Conservation (phyloP, 768 basidiomycete species). For the Trametes gibbosa region DNA sequence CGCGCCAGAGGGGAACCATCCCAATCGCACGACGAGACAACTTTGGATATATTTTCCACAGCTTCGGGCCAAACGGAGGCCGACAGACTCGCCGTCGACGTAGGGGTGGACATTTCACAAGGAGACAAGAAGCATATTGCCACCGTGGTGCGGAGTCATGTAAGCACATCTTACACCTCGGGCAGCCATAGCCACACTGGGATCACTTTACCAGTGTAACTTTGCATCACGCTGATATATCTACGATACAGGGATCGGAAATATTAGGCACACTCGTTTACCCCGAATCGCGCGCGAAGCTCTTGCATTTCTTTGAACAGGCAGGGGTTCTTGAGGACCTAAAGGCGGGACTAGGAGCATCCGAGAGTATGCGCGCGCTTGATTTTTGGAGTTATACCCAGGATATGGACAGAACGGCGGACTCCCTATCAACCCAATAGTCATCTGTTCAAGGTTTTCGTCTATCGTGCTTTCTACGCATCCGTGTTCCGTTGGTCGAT, state of each 20-base stretch:
- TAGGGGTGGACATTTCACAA: conserved; percentile 17
- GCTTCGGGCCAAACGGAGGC: conserved; percentile 16
- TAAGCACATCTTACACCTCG: conserved; percentile 37
- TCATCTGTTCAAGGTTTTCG: not conserved
- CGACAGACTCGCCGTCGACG: conserved; percentile 15
- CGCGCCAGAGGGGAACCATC: conserved; percentile 25
- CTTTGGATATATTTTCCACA: conserved; percentile 39
- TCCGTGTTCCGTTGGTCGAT: no score
- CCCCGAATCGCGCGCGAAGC: conserved; percentile 71
- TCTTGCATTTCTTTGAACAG: conserved; percentile 51
- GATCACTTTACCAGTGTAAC: no score
- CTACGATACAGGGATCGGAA: conserved; percentile 44
- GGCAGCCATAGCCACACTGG: no score
- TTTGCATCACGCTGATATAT: not conserved
- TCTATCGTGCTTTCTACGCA: not conserved
- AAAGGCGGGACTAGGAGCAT: conserved; percentile 21
- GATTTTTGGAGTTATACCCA: conserved; percentile 69
- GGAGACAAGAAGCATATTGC: conserved; percentile 41
- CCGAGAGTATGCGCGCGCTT: conserved; percentile 28
- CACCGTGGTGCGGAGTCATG: conserved; percentile 55
- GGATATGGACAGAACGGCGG: not conserved
- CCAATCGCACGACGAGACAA: conserved; percentile 24
- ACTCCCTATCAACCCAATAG: not conserved
- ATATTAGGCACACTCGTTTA: conserved; percentile 63
- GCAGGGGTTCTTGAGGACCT: conserved; percentile 42